Evolutionary conservation across 1,284 basidiomycete genomes (phyloP), one percentile per base, ranked within the genome.

Genomic region (Cutaneotrichosporon cutaneum): DNA sequence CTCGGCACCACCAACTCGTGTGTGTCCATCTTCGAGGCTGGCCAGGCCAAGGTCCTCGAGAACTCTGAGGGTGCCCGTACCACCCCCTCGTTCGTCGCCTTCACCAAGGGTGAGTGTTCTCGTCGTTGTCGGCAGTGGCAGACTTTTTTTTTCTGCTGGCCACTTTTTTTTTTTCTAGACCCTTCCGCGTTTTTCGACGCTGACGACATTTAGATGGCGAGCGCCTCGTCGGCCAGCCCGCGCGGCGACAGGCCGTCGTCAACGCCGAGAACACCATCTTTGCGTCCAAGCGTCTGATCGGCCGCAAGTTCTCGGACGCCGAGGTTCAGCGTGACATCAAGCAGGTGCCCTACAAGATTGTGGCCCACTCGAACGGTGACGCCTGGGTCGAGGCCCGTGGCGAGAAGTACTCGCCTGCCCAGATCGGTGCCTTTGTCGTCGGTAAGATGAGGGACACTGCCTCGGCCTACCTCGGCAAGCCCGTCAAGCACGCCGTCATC

Each of bases 41-140:
- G 94, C 83, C 89, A 88, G 53, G 86, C 94, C 60, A 89, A 92
- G 71, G 95, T 99, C 68, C 90, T 99, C 72, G 95, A 98, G 82
- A 98, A 99, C 84, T 83, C 94, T 13, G 95, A 99, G 83, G 95
- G 95, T 84, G 92, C 91, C 66, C 88, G 95, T 74, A 98, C 95
- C 69, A 99, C 95, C 32, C 96, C 96, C 10, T 99, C 95, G 56
- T 92, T 97, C 62, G 93, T 99, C 68, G 96, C 95, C 47, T 99
- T 99, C 85, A 94, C 94, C 69, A 97, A 98, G 82, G 83, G 82
- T 72, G 71, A 82, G 77, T 77, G 35, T 9, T 50, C 18, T 2
- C 39, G 18, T 21, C 11, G 16, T 8, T n/a, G 39, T n/a, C 39
- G 18, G n/a, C 4, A 42, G 18, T n/a, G 16, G 39, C n/a, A 2